phyloP scores from a whole-genome alignment of 352 stramenopile species.

The Pseudoperonospora humuli region DNA sequence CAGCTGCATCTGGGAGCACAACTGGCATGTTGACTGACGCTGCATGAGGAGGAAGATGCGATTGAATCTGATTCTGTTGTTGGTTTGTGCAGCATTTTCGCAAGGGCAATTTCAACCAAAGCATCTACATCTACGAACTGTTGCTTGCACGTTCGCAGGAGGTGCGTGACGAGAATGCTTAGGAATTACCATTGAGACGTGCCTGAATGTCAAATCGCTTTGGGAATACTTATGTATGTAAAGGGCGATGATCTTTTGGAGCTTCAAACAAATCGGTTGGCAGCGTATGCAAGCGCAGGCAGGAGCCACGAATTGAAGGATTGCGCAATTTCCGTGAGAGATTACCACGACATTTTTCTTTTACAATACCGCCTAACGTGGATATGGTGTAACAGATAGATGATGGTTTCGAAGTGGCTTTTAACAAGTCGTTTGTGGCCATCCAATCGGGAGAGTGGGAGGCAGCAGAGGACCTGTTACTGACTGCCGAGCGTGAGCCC shows the following conservation, averaged over 20 bases:
- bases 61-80: slow-evolving; percentile 1
- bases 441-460: slow-evolving; percentile 57
- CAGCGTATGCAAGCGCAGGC: slow-evolving; percentile 57
- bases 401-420: slow-evolving; percentile 73
- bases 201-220: too few relatives aligned
- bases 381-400: slow-evolving; percentile 36
- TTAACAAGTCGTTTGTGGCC: slow-evolving; percentile 80
- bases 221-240: neutral
- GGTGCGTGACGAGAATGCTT: too few relatives aligned
- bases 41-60: neutral
- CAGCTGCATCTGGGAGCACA: slow-evolving; percentile 67
- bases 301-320: slow-evolving; percentile 45
- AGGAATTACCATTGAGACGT: too few relatives aligned
- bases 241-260: slow-evolving; percentile 65
- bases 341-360: neutral
- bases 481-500: slow-evolving; percentile 52
- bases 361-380: neutral
- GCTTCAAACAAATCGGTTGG: slow-evolving; percentile 70
- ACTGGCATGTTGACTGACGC: slow-evolving; percentile 26
- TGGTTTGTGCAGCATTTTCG: slow-evolving; percentile 50
- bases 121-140: slow-evolving; percentile 72
- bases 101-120: slow-evolving; percentile 47
- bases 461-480: slow-evolving; percentile 35
- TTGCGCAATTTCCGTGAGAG: slow-evolving; percentile 40
- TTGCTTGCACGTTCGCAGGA: slow-evolving; percentile 39